Conservation (phyloP, 1,139 yeast genomes). For the Taiozyma onychis region DNA sequence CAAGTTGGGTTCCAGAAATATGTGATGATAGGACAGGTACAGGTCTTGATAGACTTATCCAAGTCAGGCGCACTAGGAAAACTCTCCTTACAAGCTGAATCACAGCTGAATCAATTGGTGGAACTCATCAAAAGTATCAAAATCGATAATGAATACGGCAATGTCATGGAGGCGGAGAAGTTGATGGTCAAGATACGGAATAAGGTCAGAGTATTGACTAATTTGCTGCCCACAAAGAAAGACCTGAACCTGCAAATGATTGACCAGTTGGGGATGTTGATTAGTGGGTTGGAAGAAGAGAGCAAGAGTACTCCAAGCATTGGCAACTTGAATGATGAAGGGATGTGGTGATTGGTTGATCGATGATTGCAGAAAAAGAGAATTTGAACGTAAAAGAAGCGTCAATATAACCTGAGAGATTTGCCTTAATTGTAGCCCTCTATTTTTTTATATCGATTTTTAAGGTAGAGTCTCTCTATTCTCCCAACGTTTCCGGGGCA, state of each 20-base stretch:
- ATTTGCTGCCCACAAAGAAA: slow-evolving; percentile 22
- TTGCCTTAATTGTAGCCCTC: too few relatives aligned
- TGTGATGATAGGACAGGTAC: slow-evolving; percentile 54
- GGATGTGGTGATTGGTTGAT: slow-evolving; percentile 18
- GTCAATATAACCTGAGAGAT: too few relatives aligned
- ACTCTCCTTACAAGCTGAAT: slow-evolving; percentile 9
- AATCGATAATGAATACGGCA: slow-evolving; percentile 38
- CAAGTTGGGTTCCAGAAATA: slow-evolving; percentile 77
- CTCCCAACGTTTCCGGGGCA: not conserved
- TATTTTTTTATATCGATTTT: too few relatives aligned
- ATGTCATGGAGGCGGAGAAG: slow-evolving; percentile 44
- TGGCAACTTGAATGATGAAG: slow-evolving; percentile 19
- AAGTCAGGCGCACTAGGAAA: slow-evolving; percentile 4
- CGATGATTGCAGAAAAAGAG: too few relatives aligned
- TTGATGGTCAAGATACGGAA: slow-evolving; percentile 42
- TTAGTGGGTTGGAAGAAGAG: slow-evolving; percentile 16
- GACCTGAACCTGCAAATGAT: slow-evolving; percentile 9
- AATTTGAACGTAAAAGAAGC: too few relatives aligned
- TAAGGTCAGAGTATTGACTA: slow-evolving; percentile 43
- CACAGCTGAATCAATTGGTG: slow-evolving; percentile 13
- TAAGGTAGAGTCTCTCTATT: too few relatives aligned
- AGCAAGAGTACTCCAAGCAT: slow-evolving; percentile 11
- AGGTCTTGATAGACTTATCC: slow-evolving; percentile 24
- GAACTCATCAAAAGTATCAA: slow-evolving; percentile 21
- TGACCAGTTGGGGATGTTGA: slow-evolving; percentile 9